These are phyloP conservation scores for Lepidium sativum DNA, from an alignment of 345 rosid genomes.

Conservation along the genomic window DNA sequence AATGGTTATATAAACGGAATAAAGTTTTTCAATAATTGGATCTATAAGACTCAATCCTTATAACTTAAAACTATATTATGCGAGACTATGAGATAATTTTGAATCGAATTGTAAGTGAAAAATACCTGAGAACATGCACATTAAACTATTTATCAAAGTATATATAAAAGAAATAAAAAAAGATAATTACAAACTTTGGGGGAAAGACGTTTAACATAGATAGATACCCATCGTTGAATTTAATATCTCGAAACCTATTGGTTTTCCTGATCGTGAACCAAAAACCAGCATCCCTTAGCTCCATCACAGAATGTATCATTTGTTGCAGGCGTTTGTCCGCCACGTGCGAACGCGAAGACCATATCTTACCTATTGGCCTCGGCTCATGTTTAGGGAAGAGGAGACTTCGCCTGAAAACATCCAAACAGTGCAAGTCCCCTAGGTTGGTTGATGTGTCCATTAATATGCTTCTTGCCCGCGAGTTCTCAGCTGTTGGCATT, in stretches of 20 bases:
- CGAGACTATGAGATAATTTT: too few relatives aligned
- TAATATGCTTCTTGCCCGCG: not conserved
- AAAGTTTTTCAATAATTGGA: too few relatives aligned
- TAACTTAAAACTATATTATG: too few relatives aligned
- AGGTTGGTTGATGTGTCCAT: not conserved
- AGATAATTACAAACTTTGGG: not conserved
- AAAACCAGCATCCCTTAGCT: slow-evolving; percentile 57
- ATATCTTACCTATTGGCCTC: slow-evolving; percentile 22
- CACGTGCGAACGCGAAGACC: slow-evolving; percentile 20
- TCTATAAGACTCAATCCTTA: too few relatives aligned
- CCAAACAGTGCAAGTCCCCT: slow-evolving; percentile 54
- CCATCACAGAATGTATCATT: slow-evolving; percentile 51
- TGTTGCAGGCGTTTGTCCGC: slow-evolving; percentile 62
- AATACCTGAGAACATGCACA: too few relatives aligned
- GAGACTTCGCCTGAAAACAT: slow-evolving; percentile 54
- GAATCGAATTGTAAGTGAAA: too few relatives aligned
- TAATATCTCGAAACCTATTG: slow-evolving; percentile 64
- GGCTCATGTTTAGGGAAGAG: slow-evolving; percentile 28
- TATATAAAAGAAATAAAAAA: not conserved
- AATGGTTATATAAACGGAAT: too few relatives aligned
- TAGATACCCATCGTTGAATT: slow-evolving; percentile 53
- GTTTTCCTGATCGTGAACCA: slow-evolving; percentile 52
- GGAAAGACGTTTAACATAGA: not conserved
- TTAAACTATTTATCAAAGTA: too few relatives aligned
- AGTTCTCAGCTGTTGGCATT: not conserved